Evolutionary conservation across 2,329 filamentous ascomycete genomes (phyloP).

Genomic region (Cryphonectria naterciae): DNA sequence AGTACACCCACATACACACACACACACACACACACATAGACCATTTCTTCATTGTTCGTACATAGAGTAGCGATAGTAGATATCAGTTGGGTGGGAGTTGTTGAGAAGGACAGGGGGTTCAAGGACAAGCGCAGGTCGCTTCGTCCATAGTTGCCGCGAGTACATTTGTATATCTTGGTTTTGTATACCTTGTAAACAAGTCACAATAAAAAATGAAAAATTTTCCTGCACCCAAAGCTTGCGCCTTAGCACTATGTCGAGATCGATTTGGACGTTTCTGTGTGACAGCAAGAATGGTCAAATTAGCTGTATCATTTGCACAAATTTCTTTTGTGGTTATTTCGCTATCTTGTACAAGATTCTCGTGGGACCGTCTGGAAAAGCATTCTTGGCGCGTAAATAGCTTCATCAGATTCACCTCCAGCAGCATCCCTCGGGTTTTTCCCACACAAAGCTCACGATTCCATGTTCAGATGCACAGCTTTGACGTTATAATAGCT

Average conservation of each 20-base stretch:
- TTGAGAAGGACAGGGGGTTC: neutral
- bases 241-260: neutral
- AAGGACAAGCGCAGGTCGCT: neutral
- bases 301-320: neutral
- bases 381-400: neutral
- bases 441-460: constrained; percentile 9
- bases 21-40: neutral
- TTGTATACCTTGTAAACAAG: neutral
- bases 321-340: neutral
- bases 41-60: neutral
- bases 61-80: neutral
- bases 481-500: constrained; percentile 44
- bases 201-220: neutral
- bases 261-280: neutral
- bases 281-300: neutral
- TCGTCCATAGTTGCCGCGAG: neutral
- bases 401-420: neutral
- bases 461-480: constrained; percentile 43
- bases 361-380: neutral
- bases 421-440: neutral
- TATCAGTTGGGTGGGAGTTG: neutral
- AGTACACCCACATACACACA: neutral
- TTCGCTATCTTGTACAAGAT: neutral
- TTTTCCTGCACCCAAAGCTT: neutral
- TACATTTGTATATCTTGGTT: neutral